Evolutionary conservation across 2,329 filamentous ascomycete species (phyloP), one percentile per base, ranked within the genome.

Genomic region (Atkinsonella hypoxylon): DNA sequence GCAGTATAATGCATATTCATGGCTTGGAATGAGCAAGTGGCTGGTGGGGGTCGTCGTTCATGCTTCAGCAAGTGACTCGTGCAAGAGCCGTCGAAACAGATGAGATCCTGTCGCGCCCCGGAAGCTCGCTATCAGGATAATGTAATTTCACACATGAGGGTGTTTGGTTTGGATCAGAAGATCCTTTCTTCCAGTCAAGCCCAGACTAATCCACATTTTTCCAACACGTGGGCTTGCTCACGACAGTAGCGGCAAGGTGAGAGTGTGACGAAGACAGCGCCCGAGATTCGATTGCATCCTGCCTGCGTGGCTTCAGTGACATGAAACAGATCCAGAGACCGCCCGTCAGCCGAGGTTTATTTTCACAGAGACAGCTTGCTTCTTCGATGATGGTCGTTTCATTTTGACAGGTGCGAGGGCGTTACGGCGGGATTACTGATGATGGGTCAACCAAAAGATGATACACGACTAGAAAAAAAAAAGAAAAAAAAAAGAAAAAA

Each of bases 1-100:
- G 47, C 38, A 41, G 38, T 17, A 41, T 22, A 32, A 31, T 31
- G n/a, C 18, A 18, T 15, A 30, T 50, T 40, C 22, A 40, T 42
- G 44, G 45, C 10, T 31, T 40, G 43, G 12, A n/a, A 51, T 41
- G n/a, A 36, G 31, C 13, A n/a, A 47, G 49, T 46, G 44, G 43
- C 9, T 31, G 30, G 17, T 22, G 43, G 36, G 12, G 5, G 43
- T 6, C 12, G 31, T n/a, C 17, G 18, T 50, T 47, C 32, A 53
- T 52, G 50, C 48, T 47, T 41, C 30, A 38, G 12, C 15, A 42
- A 42, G 30, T 17, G 17, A 49, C 22, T 26, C 31, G 31, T 41
- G 38, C 42, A 26, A 10, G 50, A 39, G 26, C 26, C 32, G 34
- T 45, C 51, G 51, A 54, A 53, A 53, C 53, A 43, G 45, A 30